Base-by-base conservation (phyloP, 2,329 filamentous ascomycete species). In the Niveomyces coronatus region DNA sequence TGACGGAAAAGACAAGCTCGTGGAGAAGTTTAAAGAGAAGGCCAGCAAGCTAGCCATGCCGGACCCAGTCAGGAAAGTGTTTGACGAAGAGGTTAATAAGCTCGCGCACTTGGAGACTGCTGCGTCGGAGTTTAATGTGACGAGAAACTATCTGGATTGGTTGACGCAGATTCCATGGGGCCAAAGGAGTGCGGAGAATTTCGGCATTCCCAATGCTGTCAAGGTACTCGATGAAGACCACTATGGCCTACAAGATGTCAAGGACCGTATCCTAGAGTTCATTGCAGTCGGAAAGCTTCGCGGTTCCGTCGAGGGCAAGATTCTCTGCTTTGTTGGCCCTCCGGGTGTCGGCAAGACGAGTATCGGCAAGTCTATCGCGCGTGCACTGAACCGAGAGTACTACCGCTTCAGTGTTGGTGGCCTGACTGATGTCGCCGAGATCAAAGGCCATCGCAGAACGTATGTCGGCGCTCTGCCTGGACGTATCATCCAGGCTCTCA, bases 341-440 rank as follows among this genome's bases (percentile, higher is more conserved):
- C 91, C 91, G 14, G 91, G 91, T 67, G 91, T 98, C 18, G 91
- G 91, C 52, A 98, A 98, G 70, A 98, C 91, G 3, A 95, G 88
- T 60, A 98, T 98, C 49, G 91, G 91, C 56, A 98, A 98, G 61
- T 96, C 88, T 0, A 95, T 98, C 51, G 91, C 91, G 13, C 77
- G 89, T 39, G 93, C 91, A 19, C 67, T 98, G 41, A 95, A 95
- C 63, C 74, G 93, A 42, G 82, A 98, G 55, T 98, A 98, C 67
- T 98, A 98, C 67, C 78, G 91, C 49, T 98, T 98, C 70, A 95
- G 88, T 54, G 91, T 98, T 8, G 91, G 91, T 55, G 91, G 91
- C 50, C 71, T 98, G 48, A 94, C 89, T 4, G 91, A 98, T 61
- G 93, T 98, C 46, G 91, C 91, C 14, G 91, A 98, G 59, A 96